Evolutionary conservation across 2,329 filamentous ascomycete genomes (phyloP).

Genomic region (Pestalotiopsis sp.): DNA sequence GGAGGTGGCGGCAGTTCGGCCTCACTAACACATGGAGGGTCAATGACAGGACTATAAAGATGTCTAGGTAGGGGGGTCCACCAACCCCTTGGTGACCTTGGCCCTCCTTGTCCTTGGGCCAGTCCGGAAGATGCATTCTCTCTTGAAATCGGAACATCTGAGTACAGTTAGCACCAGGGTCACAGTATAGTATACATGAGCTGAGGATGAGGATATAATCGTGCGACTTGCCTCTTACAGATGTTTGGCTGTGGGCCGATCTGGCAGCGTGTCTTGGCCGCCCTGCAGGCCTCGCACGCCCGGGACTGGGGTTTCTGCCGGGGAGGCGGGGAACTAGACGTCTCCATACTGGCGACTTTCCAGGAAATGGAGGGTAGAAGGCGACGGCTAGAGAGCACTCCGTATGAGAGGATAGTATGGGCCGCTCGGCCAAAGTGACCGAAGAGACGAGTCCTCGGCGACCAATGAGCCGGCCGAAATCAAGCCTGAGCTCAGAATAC

Average conservation of each 20-base stretch:
- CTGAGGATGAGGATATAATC: neutral
- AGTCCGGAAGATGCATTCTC: conserved; percentile 55
- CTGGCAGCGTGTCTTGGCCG: conserved; percentile 56
- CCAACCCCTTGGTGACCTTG: conserved; percentile 44
- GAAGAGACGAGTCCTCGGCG: neutral
- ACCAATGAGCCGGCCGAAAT: neutral
- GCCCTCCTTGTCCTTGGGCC: conserved; percentile 52
- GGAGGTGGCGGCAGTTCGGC: conserved; percentile 33
- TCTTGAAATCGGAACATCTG: conserved; percentile 55
- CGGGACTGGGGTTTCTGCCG: conserved; percentile 40
- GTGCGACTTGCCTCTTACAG: conserved; percentile 50
- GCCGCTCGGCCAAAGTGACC: neutral
- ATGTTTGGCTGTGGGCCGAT: conserved; percentile 48
- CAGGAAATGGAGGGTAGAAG: neutral
- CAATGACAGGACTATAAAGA: neutral
- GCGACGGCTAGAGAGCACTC: neutral
- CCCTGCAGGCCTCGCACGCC: conserved; percentile 57
- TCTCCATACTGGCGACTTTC: conserved; percentile 2
- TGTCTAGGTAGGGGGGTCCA: conserved; percentile 19
- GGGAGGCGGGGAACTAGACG: conserved; percentile 1
- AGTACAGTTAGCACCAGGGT: conserved; percentile 3
- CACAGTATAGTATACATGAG: neutral
- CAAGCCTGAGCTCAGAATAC: neutral
- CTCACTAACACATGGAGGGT: conserved; percentile 13
- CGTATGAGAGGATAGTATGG: neutral